Evolutionary conservation across 1,284 basidiomycete genomes (phyloP), one percentile per base, ranked within the genome.

Genomic region (Naganishia sp.): DNA sequence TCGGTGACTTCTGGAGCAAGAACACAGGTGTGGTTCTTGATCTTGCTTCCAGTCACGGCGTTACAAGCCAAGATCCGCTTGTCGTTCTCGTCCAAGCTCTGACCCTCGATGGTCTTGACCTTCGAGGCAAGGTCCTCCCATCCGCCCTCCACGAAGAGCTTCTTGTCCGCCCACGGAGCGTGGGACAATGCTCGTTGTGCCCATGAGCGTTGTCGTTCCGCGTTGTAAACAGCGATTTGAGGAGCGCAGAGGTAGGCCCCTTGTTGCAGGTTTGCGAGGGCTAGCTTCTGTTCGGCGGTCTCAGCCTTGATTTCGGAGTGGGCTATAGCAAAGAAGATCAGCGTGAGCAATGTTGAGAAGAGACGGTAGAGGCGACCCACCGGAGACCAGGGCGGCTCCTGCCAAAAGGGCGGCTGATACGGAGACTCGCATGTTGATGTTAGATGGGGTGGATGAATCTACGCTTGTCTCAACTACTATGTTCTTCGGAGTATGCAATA

Each of bases 1-100:
- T 81, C 78, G 1, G 80, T 80, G 9, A 78, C 73, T 68, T 81
- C 77, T 2, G 80, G 80, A 6, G 80, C 75, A 25, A 69, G 45
- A 43, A 69, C 65, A 61, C 68, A 69, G 42, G 68, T 69, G 44
- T 69, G 64, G 49, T 69, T 69, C 57, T 66, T 55, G 44, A 69
- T 69, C 60, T 66, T 64, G 55, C 55, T 64, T 5, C 53, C 54
- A 21, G 52, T 31, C 13, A 69, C 65, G 6, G 48, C 68, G 42
- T 67, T 55, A 43, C 68, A 69, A 18, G 64, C 68, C 46, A 69
- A 53, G 39, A 69, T 64, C 46, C 46, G 46, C 60, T 66, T 64
- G 21, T 55, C 67, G 4, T 44, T 44, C 33, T 56, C 59, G 36
- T 52, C 44, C 42, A 55, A 31, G n/a, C 54, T 52, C 28, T 44